These are phyloP conservation scores for Penicillium sp. DNA, from an alignment of 2,329 filamentous ascomycete genomes.

Conservation along the genomic window DNA sequence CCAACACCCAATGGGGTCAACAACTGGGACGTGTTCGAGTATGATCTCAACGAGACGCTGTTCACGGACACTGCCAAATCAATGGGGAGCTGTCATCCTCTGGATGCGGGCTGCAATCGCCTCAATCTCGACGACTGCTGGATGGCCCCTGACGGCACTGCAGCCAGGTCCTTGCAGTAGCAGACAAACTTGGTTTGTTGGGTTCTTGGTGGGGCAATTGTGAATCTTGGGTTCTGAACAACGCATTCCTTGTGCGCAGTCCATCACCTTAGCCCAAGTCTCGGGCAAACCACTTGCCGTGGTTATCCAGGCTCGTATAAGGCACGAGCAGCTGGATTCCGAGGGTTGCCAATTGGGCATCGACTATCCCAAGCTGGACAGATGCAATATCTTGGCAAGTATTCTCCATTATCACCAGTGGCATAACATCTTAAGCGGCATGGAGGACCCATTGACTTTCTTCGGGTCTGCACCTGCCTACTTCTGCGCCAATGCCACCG, in stretches of 20 bases:
- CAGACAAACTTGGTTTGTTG: too few species aligned
- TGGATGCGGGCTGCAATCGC: slow-evolving; percentile 36
- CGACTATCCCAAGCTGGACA: slow-evolving; percentile 51
- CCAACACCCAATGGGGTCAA: slow-evolving; percentile 51
- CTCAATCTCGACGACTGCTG: slow-evolving; percentile 49
- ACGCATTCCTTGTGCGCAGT: too few species aligned
- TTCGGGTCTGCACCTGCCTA: slow-evolving; percentile 48
- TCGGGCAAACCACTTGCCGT: too few species aligned
- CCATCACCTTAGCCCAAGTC: too few species aligned
- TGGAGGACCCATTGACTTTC: slow-evolving; percentile 41
- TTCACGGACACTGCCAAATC: slow-evolving; percentile 46
- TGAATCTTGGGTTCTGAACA: too few species aligned
- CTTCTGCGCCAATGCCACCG: slow-evolving; percentile 41
- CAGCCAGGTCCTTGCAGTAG: slow-evolving; percentile 41
- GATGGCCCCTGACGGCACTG: slow-evolving; percentile 35
- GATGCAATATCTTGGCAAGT: slow-evolving; percentile 39
- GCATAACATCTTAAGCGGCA: slow-evolving; percentile 39
- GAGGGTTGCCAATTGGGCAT: too few species aligned
- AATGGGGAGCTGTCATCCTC: slow-evolving; percentile 43
- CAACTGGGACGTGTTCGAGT: slow-evolving; percentile 49
- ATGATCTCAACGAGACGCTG: slow-evolving; percentile 47
- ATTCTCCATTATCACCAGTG: slow-evolving; percentile 40
- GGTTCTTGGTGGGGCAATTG: too few species aligned
- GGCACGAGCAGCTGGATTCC: too few species aligned
- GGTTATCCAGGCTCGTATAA: too few species aligned